These are phyloP conservation scores for Alternaria infectoria DNA, from an alignment of 2,329 filamentous ascomycete genomes.

Conservation along the genomic window DNA sequence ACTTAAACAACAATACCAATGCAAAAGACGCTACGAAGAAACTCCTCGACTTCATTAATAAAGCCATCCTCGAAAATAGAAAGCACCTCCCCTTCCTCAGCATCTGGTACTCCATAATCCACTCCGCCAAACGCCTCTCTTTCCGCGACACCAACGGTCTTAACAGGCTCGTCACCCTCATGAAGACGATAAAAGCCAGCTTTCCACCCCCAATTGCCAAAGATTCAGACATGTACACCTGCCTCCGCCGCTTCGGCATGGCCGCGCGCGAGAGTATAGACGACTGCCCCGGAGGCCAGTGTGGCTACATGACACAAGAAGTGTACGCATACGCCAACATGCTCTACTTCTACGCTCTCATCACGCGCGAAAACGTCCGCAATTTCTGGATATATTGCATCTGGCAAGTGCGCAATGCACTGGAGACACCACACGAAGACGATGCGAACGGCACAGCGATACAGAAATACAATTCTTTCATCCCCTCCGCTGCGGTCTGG, in stretches of 20 bases:
- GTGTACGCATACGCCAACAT: slow-evolving; percentile 2
- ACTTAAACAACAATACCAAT: not conserved
- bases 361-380: not conserved
- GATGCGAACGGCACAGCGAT: not conserved
- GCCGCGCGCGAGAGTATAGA: not conserved
- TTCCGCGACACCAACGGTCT: slow-evolving; percentile 1
- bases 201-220: not conserved
- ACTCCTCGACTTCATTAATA: not conserved
- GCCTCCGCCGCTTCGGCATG: not conserved
- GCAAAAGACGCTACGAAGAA: not conserved
- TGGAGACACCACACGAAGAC: not conserved
- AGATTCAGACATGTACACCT: not conserved
- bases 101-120: slow-evolving; percentile 3
- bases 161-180: not conserved
- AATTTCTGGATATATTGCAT: slow-evolving; percentile 3
- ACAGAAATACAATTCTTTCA: not conserved
- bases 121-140: slow-evolving; percentile 3
- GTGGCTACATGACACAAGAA: slow-evolving; percentile 1
- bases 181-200: not conserved
- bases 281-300: not conserved
- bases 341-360: slow-evolving; percentile 4
- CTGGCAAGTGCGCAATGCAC: not conserved
- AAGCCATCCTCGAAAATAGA: not conserved
- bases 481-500: not conserved
- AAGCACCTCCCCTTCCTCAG: not conserved